A percentile compares a stretch with the other conserved stretches of the same genome.
phyloP scores from a whole-genome alignment of 495 filamentous ascomycete genomes.

The Beverwykella pulmonaria region DNA sequence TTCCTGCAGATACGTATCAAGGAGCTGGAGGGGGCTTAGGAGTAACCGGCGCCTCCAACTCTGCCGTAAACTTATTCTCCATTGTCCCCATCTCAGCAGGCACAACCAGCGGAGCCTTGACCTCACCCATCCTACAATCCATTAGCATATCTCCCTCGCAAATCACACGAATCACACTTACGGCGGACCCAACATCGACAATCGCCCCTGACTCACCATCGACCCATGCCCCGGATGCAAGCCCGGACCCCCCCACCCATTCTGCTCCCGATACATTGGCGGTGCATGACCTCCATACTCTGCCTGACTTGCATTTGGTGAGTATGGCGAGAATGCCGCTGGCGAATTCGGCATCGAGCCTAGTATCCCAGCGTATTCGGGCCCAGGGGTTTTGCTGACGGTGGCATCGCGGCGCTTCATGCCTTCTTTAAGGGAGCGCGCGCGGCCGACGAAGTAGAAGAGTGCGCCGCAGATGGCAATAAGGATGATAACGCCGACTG shows the following conservation, averaged over 20 bases:
- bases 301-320: neutral
- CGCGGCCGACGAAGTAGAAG: slow-evolving; percentile 48
- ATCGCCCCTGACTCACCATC: neutral
- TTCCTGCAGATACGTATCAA: no score
- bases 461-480: slow-evolving; percentile 46
- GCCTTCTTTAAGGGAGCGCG: slow-evolving; percentile 29
- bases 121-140: slow-evolving; percentile 20
- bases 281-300: slow-evolving; percentile 7
- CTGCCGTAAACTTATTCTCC: slow-evolving; percentile 17
- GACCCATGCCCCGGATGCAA: slow-evolving; percentile 11
- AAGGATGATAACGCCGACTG: slow-evolving; percentile 46
- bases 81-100: slow-evolving; percentile 9
- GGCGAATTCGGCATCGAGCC: neutral
- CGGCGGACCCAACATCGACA: neutral
- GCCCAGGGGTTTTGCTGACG: neutral
- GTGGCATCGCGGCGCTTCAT: slow-evolving; percentile 22
- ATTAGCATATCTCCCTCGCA: slow-evolving; percentile 8
- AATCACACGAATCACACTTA: no score
- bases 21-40: neutral
- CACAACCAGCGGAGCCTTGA: neutral
- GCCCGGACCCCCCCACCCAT: slow-evolving; percentile 18
- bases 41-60: slow-evolving; percentile 27
- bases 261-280: slow-evolving; percentile 16
- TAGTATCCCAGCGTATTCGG: neutral
- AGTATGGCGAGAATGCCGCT: slow-evolving; percentile 2